These are phyloP conservation scores for Porphyrellus sp. DNA, from an alignment of 1,284 basidiomycete genomes.

Conservation along the genomic window DNA sequence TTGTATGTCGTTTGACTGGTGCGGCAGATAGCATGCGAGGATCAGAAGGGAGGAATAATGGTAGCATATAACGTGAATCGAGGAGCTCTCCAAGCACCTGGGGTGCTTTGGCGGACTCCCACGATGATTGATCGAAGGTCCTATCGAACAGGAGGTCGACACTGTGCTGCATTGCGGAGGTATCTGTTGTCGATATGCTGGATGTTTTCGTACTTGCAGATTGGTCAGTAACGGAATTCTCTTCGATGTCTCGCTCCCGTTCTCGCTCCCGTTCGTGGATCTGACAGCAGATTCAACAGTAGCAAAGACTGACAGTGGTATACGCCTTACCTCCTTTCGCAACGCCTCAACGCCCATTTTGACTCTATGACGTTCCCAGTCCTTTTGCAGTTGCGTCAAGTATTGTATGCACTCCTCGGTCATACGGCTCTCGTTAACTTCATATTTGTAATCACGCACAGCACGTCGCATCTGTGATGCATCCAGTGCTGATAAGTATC, in stretches of 20 bases:
- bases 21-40: slow-evolving; percentile 73
- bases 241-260: slow-evolving; percentile 48
- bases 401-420: slow-evolving; percentile 94
- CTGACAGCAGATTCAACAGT: slow-evolving; percentile 35
- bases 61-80: slow-evolving; percentile 91
- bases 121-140: slow-evolving; percentile 57
- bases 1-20: slow-evolving; percentile 45
- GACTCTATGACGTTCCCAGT: slow-evolving; percentile 90
- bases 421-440: slow-evolving; percentile 90
- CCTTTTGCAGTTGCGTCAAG: slow-evolving; percentile 88
- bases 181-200: slow-evolving; percentile 37
- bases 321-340: slow-evolving; percentile 62
- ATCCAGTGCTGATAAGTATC: slow-evolving; percentile 1
- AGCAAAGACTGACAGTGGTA: background rate
- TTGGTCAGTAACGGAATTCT: slow-evolving; percentile 29
- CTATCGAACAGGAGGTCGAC: slow-evolving; percentile 82
- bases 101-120: slow-evolving; percentile 74
- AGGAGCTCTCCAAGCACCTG: slow-evolving; percentile 84
- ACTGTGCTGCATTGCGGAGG: slow-evolving; percentile 45
- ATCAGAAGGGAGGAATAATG: slow-evolving; percentile 78
- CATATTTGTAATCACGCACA: slow-evolving; percentile 91
- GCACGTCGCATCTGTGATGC: slow-evolving; percentile 78
- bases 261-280: slow-evolving; percentile 49
- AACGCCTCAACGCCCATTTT: slow-evolving; percentile 78
- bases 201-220: slow-evolving; percentile 24